These are phyloP conservation scores for Aspergillus ustus DNA, from an alignment of 2,329 filamentous ascomycete species.

Conservation along the genomic window DNA sequence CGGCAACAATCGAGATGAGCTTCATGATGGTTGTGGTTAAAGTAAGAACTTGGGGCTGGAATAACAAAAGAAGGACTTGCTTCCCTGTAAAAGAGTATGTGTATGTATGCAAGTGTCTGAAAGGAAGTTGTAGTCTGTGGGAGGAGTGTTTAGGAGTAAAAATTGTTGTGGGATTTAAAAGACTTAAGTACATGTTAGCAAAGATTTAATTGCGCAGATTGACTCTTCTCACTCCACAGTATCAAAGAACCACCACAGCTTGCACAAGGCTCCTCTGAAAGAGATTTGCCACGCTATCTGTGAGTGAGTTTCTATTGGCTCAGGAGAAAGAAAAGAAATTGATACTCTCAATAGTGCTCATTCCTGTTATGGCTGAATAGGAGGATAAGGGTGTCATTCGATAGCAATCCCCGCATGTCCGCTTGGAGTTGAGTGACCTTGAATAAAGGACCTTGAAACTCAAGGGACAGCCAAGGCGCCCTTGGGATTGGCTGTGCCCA, in stretches of 20 bases:
- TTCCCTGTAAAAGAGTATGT: neutral
- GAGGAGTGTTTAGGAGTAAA: neutral
- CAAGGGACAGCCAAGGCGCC: neutral
- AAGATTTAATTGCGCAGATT: neutral
- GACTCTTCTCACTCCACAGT: neutral
- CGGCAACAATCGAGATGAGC: slow-evolving; percentile 48
- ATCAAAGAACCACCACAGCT: neutral
- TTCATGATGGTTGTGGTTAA: slow-evolving; percentile 50
- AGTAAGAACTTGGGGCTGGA: slow-evolving; percentile 14
- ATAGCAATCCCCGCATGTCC: neutral
- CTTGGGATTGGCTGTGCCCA: neutral
- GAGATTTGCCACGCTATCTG: slow-evolving; percentile 15
- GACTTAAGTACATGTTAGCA: neutral
- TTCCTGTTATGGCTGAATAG: neutral
- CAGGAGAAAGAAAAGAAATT: neutral
- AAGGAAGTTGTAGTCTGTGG: neutral
- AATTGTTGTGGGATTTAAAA: neutral
- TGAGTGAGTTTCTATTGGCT: slow-evolving; percentile 8
- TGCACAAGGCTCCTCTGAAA: neutral
- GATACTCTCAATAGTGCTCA: slow-evolving; percentile 11
- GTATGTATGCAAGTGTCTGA: neutral
- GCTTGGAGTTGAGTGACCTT: neutral
- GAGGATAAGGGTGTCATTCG: neutral
- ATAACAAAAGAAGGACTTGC: neutral
- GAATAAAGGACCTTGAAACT: slow-evolving; percentile 4